These are phyloP conservation scores for Mediolabrus comicus DNA, from an alignment of 108 stramenopile genomes.

Conservation along the genomic window DNA sequence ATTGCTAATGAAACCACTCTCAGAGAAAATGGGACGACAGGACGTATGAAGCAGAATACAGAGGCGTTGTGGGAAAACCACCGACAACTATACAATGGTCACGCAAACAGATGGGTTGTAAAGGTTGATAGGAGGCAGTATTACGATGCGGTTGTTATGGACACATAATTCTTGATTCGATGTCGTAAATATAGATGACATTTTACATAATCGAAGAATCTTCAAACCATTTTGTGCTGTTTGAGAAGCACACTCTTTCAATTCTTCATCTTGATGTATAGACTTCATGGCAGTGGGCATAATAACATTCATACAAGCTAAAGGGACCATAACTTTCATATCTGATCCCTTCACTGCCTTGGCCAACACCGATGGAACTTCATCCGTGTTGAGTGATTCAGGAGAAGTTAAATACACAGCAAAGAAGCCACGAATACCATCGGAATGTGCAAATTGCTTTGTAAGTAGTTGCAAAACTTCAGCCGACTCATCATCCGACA, in stretches of 20 bases:
- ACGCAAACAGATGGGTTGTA: no score
- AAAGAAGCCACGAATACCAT: constrained; percentile 80
- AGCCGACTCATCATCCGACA: constrained; percentile 1
- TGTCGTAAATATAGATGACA: no score
- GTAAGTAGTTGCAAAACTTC: constrained; percentile 3
- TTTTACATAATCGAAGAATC: constrained; percentile 29
- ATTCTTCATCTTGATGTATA: constrained; percentile 55
- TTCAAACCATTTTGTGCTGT: constrained; percentile 57
- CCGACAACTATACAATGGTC: no score
- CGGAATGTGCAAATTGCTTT: constrained; percentile 50
- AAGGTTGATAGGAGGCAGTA: no score
- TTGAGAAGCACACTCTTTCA: constrained; percentile 44
- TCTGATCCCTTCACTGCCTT: constrained; percentile 40
- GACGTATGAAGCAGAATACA: no score
- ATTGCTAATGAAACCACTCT: no score
- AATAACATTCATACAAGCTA: constrained; percentile 76
- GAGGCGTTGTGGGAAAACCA: no score
- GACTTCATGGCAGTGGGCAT: constrained; percentile 79
- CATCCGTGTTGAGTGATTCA: constrained; percentile 9
- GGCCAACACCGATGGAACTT: constrained; percentile 41
- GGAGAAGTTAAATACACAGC: constrained; percentile 64
- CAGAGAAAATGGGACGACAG: no score
- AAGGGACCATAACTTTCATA: constrained; percentile 50
- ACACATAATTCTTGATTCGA: no score
- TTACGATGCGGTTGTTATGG: no score